Evolutionary conservation across 768 basidiomycete species (phyloP), one percentile per base, ranked within the genome.

Genomic region (Hortiboletus flavorubellus): DNA sequence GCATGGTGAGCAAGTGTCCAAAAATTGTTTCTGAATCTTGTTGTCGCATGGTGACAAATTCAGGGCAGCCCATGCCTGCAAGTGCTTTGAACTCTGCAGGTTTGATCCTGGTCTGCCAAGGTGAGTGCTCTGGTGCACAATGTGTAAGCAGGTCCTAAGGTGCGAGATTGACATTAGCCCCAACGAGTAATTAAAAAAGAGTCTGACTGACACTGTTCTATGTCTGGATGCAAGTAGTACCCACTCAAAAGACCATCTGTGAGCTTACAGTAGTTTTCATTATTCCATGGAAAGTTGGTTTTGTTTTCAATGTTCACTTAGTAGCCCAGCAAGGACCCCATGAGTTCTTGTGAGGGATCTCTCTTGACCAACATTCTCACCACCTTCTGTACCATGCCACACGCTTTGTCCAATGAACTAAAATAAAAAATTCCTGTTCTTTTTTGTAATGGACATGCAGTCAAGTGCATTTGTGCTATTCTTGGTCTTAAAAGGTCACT

Each of bases 11-110:
- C 2, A 98, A 74, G 71, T 96, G 84, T 35, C 83, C 80, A 51
- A 99, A 79, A 74, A 98, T 98, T 72, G 98, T 96, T 66, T 96
- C 93, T 6, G 94, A 85, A 64, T 99, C 97, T 67, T 98, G 97
- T 71, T 99, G 96, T 49, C 83, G 80, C 95, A 98, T 98, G 46
- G 95, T 98, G 34, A 89, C 78, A 64, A 98, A 98, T 72, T 98
- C 97, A 31, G 82, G 82, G 64, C 98, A 96, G 1, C 92, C 93
- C 61, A 88, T 91, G 3, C 96, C 96, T 35, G 98, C 83, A 9
- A 98, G 80, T 5, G 85, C 75, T 72, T 98, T 98, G 77, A 98
- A 93, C 59, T 83, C 83, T 1, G 77, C 77, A 0, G 96, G 97
- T 41, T 82, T 81, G 41, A 99, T 69, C 0, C 97, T 96, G 23